Evolutionary conservation across 257 asterid genomes (phyloP).

Genomic region (Euphrasia confusa): DNA sequence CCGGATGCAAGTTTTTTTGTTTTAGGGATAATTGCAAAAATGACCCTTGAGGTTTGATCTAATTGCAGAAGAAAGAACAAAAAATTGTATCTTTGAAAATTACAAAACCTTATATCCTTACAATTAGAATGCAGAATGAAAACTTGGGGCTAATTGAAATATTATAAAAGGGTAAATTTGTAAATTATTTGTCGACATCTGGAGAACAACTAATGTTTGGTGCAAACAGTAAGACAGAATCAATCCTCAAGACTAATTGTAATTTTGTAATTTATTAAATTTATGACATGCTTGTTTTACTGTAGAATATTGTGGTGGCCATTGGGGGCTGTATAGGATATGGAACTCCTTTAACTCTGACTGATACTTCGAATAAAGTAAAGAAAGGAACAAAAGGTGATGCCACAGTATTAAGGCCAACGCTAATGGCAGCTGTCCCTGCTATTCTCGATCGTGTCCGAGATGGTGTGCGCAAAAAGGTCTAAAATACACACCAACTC

Average conservation of each 20-base stretch:
- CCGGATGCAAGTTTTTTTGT: background rate
- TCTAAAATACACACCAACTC: constrained; percentile 23
- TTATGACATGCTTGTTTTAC: constrained; percentile 17
- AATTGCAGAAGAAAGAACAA: background rate
- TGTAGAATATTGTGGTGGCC: constrained; percentile 70
- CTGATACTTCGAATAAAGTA: constrained; percentile 91
- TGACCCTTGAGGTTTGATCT: background rate
- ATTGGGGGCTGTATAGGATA: constrained; percentile 92
- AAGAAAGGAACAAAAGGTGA: constrained; percentile 95
- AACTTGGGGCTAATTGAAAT: background rate
- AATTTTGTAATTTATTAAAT: background rate
- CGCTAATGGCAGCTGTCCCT: constrained; percentile 92
- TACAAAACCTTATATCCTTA: too few relatives aligned
- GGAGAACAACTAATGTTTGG: background rate
- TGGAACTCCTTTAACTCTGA: constrained; percentile 93
- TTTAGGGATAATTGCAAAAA: background rate
- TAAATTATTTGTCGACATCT: background rate
- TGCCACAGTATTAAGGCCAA: constrained; percentile 75
- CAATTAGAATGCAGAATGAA: background rate
- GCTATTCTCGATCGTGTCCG: constrained; percentile 98
- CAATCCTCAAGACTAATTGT: background rate
- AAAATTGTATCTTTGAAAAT: background rate
- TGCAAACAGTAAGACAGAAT: background rate
- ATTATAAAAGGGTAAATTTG: background rate
- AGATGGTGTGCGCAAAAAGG: constrained; percentile 97